These are phyloP conservation scores for Endoconidiophora laricicola DNA, from an alignment of 2,329 filamentous ascomycete species.

Conservation along the genomic window DNA sequence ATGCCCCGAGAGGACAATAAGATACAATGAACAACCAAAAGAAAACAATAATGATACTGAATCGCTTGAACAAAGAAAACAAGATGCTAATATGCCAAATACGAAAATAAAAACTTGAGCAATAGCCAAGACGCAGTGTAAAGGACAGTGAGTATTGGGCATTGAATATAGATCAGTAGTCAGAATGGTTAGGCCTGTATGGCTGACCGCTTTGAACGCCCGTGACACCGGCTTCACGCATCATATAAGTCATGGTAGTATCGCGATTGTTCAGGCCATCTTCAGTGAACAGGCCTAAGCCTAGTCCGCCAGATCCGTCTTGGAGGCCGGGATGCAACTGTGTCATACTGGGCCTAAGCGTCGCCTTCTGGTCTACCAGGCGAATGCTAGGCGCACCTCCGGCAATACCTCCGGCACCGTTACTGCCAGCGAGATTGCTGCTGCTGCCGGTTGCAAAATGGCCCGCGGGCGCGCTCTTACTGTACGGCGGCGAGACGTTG, in stretches of 20 bases:
- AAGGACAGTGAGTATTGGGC: constrained; percentile 14
- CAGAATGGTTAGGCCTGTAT: constrained; percentile 24
- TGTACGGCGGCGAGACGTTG: constrained; percentile 23
- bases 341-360: constrained; percentile 19
- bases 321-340: constrained; percentile 17
- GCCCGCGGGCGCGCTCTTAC: constrained; percentile 19
- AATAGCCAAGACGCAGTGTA: constrained; percentile 4
- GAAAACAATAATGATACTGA: too few relatives aligned
- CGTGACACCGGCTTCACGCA: constrained; percentile 30
- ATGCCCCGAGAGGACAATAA: not conserved
- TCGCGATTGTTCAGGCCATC: constrained; percentile 17
- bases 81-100: not conserved
- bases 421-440: too few relatives aligned
- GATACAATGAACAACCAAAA: not conserved
- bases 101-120: constrained; percentile 3
- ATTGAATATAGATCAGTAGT: constrained; percentile 12
- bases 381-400: constrained; percentile 7
- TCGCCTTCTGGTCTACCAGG: constrained; percentile 12
- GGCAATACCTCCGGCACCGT: not conserved
- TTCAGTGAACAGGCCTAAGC: constrained; percentile 14
- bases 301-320: not conserved
- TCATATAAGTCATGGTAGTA: constrained; percentile 38
- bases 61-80: constrained; percentile 1
- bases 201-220: constrained; percentile 25
- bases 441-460: constrained; percentile 3